Evolutionary conservation across 257 asterid genomes (phyloP), one percentile per base, ranked within the genome.

Genomic region (Plantago ovata): DNA sequence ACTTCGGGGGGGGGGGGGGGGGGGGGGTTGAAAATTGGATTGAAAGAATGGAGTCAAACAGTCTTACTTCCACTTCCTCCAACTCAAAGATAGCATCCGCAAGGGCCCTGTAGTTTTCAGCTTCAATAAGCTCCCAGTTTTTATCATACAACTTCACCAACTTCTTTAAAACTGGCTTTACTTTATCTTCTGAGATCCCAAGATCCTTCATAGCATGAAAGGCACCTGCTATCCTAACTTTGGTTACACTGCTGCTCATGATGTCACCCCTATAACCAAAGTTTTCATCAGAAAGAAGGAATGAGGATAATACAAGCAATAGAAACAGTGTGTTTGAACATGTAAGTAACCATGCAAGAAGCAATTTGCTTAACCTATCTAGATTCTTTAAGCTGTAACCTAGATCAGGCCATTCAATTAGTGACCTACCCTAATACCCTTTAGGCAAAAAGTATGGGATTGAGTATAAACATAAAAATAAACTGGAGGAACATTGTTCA

Each of bases 91-190:
- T 85, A 60, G 95, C 94, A 78, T 92, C 96, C 7, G 84, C 83
- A 53, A 92, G 98, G 72, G 74, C 85, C 61, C 95, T 76, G 74
- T 85, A 92, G 28, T 84, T 81, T 75, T 82, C 95, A 47, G 68
- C 93, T 72, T 88, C 98, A 58, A 92, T 92, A 44, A 71, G 93
- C 53, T 51, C 85, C 98, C 98, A 92, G 57, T 88, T 85, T 62
- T 84, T 79, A 39, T 84, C 82, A 66, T 70, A 85, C 83, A 85
- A 42, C 68, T 56, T 79, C 70, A 92, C 65, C 60, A 92, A 81
- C 10, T n/a, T 53, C 80, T 88, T 84, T 75, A 92, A 59, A 6
- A 85, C 84, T 3, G 94, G 98, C 67, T 76, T 80, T 77, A 85
- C 95, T 75, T 67, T 85, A 19, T 68, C 81, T 71, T 78, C 85